phyloP scores from a whole-genome alignment of 2,329 filamentous ascomycete genomes.

The Rhinocladiella mackenziei region DNA sequence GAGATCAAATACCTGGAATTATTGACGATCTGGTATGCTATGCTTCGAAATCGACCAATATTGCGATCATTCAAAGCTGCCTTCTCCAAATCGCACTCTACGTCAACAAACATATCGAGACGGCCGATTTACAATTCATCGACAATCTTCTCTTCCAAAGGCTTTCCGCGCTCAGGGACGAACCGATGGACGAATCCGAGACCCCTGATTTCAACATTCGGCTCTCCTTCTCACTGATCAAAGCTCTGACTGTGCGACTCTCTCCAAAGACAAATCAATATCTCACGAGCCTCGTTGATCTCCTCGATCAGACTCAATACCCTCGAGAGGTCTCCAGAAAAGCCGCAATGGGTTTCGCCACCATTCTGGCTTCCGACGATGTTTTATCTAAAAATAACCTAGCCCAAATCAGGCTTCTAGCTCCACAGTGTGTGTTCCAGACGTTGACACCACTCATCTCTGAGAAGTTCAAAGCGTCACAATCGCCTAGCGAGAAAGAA shows the following conservation, averaged over 20 bases:
- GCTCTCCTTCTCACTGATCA: slow-evolving; percentile 58
- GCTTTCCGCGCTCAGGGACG: slow-evolving; percentile 14
- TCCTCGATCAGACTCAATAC: slow-evolving; percentile 43
- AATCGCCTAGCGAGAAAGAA: slow-evolving; percentile 45
- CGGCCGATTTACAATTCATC: slow-evolving; percentile 31
- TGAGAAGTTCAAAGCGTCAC: slow-evolving; percentile 47
- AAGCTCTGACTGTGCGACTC: slow-evolving; percentile 56
- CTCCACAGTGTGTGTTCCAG: slow-evolving; percentile 61
- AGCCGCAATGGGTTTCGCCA: slow-evolving; percentile 56
- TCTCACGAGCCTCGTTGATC: slow-evolving; percentile 47
- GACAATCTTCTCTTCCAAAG: slow-evolving; percentile 34
- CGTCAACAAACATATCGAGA: slow-evolving; percentile 38
- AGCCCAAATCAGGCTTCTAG: slow-evolving; percentile 58
- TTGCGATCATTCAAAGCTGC: slow-evolving; percentile 20
- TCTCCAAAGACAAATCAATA: slow-evolving; percentile 48
- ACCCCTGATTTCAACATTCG: slow-evolving; percentile 43
- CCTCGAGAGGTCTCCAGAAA: slow-evolving; percentile 45
- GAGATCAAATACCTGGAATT: slow-evolving; percentile 16
- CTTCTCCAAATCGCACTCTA: slow-evolving; percentile 35
- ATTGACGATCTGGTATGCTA: slow-evolving; percentile 31
- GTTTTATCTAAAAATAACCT: slow-evolving; percentile 58
- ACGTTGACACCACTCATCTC: slow-evolving; percentile 56
- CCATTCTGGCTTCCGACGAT: slow-evolving; percentile 58
- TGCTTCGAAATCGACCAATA: slow-evolving; percentile 17
- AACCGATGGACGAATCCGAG: slow-evolving; percentile 27